A percentile compares a stretch with the other conserved stretches of the same genome.
Evolutionary conservation across 106 monocot species (phyloP).

Genomic region (Dactylorhiza incarnata): DNA sequence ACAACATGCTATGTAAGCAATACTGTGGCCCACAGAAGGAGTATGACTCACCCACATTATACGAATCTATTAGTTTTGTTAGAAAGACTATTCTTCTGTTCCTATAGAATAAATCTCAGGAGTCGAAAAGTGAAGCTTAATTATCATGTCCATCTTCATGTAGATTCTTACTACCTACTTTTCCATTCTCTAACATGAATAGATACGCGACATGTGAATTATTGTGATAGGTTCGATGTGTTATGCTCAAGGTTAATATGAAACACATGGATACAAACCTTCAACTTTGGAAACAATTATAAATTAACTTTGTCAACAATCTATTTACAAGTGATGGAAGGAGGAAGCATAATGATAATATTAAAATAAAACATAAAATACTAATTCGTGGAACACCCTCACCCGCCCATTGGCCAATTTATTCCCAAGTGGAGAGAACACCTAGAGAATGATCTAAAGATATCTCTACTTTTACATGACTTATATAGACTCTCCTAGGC

Average conservation of each 20-base stretch:
- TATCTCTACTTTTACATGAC: too few species aligned
- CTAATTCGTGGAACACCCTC: too few species aligned
- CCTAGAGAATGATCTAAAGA: too few species aligned
- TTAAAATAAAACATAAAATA: too few species aligned
- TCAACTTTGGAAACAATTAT: background rate
- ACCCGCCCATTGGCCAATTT: too few species aligned
- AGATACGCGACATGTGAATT: background rate
- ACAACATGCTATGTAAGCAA: too few species aligned
- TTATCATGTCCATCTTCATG: background rate
- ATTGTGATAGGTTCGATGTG: background rate
- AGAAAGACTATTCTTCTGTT: too few species aligned
- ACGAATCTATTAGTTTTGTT: too few species aligned
- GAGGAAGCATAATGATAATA: background rate
- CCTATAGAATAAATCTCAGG: background rate
- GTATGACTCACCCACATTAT: too few species aligned
- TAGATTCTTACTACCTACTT: background rate
- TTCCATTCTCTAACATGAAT: background rate
- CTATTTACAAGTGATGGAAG: background rate
- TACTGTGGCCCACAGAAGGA: too few species aligned
- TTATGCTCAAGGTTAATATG: background rate
- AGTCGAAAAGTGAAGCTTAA: background rate
- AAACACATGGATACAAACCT: background rate
- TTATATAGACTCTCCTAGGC: too few species aligned
- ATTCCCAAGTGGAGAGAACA: too few species aligned
- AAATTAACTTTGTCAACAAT: slow-evolving; percentile 1